A percentile compares a stretch with the other conserved stretches of the same genome.
phyloP scores from a whole-genome alignment of 805 yeast genomes.

The Candida sithepensis region DNA sequence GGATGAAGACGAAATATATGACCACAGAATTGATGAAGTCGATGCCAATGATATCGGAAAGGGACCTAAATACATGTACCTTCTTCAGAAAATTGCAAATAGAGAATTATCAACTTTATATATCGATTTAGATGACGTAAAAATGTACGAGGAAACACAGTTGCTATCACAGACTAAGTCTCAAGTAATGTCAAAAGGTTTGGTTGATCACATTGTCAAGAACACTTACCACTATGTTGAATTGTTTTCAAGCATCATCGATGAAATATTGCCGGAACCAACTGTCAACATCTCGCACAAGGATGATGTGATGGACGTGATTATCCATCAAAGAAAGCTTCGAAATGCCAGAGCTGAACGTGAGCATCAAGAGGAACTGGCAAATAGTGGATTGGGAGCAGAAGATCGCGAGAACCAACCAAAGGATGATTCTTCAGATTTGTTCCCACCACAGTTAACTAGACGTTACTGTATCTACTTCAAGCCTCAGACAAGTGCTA shows the following conservation, averaged over 20 bases:
- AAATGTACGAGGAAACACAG: conserved; percentile 55
- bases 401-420: conserved; percentile 15
- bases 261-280: conserved; percentile 83
- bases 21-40: conserved; percentile 31
- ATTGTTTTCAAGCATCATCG: conserved; percentile 69
- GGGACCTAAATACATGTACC: conserved; percentile 71
- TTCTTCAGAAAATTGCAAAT: conserved; percentile 79
- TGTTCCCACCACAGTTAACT: conserved; percentile 82
- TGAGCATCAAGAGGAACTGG: conserved; percentile 62
- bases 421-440: conserved; percentile 34
- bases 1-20: conserved; percentile 32
- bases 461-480: conserved; percentile 86
- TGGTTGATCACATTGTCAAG: conserved; percentile 58
- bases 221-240: conserved; percentile 82
- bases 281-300: conserved; percentile 71
- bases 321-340: conserved; percentile 82
- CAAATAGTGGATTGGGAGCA: conserved; percentile 35
- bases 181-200: conserved; percentile 17
- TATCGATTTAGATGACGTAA: conserved; percentile 83
- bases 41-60: conserved; percentile 25
- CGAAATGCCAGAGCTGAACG: conserved; percentile 72
- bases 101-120: conserved; percentile 66
- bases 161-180: conserved; percentile 14
- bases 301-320: conserved; percentile 91
- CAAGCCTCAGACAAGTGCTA: conserved; percentile 60